Evolutionary conservation across 2,329 filamentous ascomycete species (phyloP).

Genomic region (Metarhizium sp.): DNA sequence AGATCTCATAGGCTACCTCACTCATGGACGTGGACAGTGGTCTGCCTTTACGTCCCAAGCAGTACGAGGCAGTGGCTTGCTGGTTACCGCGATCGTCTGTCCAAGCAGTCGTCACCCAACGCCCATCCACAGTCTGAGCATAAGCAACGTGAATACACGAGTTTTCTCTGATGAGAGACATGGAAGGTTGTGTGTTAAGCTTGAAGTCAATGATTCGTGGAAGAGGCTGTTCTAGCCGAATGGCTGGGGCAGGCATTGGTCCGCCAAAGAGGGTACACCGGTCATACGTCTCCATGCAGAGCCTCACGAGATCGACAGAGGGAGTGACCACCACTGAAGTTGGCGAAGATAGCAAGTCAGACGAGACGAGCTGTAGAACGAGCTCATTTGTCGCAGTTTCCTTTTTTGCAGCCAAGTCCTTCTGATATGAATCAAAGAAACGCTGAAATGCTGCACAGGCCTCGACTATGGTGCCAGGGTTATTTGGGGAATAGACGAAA

Average conservation of each 20-base stretch:
- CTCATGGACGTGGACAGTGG: slow-evolving; percentile 42
- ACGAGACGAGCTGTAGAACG: slow-evolving; percentile 68
- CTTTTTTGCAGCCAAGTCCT: slow-evolving; percentile 31
- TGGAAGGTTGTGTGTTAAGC: slow-evolving; percentile 53
- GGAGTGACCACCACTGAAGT: slow-evolving; percentile 53
- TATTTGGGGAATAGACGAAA: slow-evolving; percentile 60
- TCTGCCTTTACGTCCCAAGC: slow-evolving; percentile 51
- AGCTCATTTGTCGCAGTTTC: slow-evolving; percentile 48
- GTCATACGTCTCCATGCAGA: slow-evolving; percentile 71
- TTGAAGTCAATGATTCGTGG: slow-evolving; percentile 71
- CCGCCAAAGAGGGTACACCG: slow-evolving; percentile 54
- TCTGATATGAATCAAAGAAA: slow-evolving; percentile 53
- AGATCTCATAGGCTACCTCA: slow-evolving; percentile 65
- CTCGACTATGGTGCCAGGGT: slow-evolving; percentile 53
- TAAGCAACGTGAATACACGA: slow-evolving; percentile 76
- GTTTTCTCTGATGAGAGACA: slow-evolving; percentile 67
- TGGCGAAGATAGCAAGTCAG: slow-evolving; percentile 56
- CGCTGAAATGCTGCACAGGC: slow-evolving; percentile 66
- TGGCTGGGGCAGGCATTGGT: slow-evolving; percentile 55
- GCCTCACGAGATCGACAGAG: slow-evolving; percentile 46
- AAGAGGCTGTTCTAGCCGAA: slow-evolving; percentile 61
- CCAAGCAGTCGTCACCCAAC: slow-evolving; percentile 76
- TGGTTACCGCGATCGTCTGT: slow-evolving; percentile 67
- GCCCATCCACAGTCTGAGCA: slow-evolving; percentile 61
- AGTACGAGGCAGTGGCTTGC: slow-evolving; percentile 66